Conservation (phyloP, 495 filamentous ascomycete genomes). For the Lasiosphaeris hirsuta region DNA sequence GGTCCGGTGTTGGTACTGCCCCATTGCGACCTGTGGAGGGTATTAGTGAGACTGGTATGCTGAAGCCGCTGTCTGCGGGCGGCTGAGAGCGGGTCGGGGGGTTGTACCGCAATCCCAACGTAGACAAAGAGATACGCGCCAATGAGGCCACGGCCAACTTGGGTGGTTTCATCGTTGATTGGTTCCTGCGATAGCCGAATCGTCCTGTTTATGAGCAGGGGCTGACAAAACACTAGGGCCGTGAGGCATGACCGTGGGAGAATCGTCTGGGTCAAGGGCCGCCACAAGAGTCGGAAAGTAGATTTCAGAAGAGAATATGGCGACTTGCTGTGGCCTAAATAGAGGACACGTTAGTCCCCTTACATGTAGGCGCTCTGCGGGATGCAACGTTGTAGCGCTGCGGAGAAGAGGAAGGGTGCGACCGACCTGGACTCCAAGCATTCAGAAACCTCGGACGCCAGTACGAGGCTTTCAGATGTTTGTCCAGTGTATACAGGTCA, state of each 20-base stretch:
- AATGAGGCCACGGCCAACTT: conserved; percentile 57
- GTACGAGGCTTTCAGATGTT: conserved; percentile 42
- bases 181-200: conserved; percentile 38
- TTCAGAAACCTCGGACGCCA: conserved; percentile 32
- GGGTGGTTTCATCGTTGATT: conserved; percentile 32
- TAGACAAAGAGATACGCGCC: conserved; percentile 63
- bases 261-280: conserved; percentile 47
- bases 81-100: neutral
- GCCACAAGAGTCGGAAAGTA: conserved; percentile 44
- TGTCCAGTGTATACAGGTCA: conserved; percentile 43
- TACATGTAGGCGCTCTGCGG: no score
- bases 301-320: conserved; percentile 38
- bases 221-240: conserved; percentile 61
- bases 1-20: conserved; percentile 53
- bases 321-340: conserved; percentile 27
- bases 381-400: neutral
- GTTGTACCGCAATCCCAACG: conserved; percentile 50
- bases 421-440: conserved; percentile 32
- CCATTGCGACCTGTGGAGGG: conserved; percentile 38
- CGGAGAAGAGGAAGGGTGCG: neutral
- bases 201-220: conserved; percentile 57
- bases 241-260: conserved; percentile 53
- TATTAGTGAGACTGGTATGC: neutral
- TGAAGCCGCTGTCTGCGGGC: neutral
- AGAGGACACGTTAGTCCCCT: neutral